Evolutionary conservation across 2,329 filamentous ascomycete genomes (phyloP), one percentile per base, ranked within the genome.

Genomic region (Dichotomopilus funicola): DNA sequence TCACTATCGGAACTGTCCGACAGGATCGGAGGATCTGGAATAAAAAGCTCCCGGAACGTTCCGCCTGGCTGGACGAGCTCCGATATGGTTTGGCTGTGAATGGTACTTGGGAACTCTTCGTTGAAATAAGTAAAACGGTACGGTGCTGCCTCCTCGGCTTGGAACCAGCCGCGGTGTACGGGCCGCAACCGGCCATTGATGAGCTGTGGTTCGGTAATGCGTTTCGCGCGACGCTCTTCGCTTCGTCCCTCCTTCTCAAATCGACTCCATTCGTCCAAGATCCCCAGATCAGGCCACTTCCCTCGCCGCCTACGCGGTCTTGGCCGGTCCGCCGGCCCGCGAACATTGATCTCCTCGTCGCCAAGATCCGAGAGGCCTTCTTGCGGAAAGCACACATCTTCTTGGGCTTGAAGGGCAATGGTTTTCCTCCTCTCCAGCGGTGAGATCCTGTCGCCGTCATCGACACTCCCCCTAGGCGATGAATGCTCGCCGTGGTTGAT

Each of bases 111-210:
- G 54, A 97, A 90, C 60, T 96, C 90, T 68, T 97, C 94, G 70
- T 97, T 97, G 78, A 99, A 99, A 71, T 99, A 99, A 0, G 94
- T 97, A 70, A 96, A 99, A 33, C 94, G 83, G 69, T 95, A 97
- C 0, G 94, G 94, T 0, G 87, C 84, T 61, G 96, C 92, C 58
- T 96, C 91, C 61, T 94, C 89, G 52, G 89, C 85, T 41, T 87
- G 82, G 68, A 90, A 92, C 92, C 92, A 99, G 11, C 82, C 81
- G 63, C 81, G 82, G 60, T 88, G 85, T 41, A 89, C 83, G 10
- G 91, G 91, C 5, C 94, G 85, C 45, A 99, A 74, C 53, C 94
- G 83, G 0, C 94, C 94, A 57, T 92, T 92, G 57, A 99, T 86
- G 63, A 97, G 82, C 66, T 96, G 85, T 8, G 94, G 94, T 68